Conservation (phyloP, 2,329 filamentous ascomycete species). For the Atkinsonella hypoxylon region DNA sequence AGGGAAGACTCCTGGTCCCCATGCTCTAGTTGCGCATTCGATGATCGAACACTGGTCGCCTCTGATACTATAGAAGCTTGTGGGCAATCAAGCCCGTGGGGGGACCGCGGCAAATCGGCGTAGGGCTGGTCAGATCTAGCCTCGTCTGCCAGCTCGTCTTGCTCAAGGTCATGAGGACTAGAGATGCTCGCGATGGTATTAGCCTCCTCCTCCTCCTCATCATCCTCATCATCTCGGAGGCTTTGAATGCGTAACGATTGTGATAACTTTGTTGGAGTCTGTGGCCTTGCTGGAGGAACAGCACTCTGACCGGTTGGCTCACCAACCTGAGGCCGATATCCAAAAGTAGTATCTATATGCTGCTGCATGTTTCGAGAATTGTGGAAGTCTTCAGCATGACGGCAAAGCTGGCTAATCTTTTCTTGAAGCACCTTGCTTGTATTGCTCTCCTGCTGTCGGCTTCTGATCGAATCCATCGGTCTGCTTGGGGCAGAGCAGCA, state of each 20-base stretch:
- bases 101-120: neutral
- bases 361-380: slow-evolving; percentile 22
- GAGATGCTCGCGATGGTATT: neutral
- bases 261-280: slow-evolving; percentile 1
- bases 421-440: slow-evolving; percentile 10
- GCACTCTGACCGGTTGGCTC: slow-evolving; percentile 6
- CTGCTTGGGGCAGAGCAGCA: slow-evolving; percentile 14
- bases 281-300: neutral
- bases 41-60: neutral
- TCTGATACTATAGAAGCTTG: neutral
- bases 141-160: neutral
- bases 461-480: neutral
- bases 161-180: neutral
- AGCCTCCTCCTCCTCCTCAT: neutral
- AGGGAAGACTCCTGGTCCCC: neutral
- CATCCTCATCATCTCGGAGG: neutral
- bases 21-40: neutral
- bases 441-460: neutral
- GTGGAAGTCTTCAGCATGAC: slow-evolving; percentile 23
- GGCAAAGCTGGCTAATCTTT: slow-evolving; percentile 19
- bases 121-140: neutral
- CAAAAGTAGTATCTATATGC: slow-evolving; percentile 16
- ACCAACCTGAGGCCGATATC: neutral
- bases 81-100: neutral
- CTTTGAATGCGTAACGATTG: neutral